Conservation (phyloP, 306 rosid genomes). For the Prunus campanulata region DNA sequence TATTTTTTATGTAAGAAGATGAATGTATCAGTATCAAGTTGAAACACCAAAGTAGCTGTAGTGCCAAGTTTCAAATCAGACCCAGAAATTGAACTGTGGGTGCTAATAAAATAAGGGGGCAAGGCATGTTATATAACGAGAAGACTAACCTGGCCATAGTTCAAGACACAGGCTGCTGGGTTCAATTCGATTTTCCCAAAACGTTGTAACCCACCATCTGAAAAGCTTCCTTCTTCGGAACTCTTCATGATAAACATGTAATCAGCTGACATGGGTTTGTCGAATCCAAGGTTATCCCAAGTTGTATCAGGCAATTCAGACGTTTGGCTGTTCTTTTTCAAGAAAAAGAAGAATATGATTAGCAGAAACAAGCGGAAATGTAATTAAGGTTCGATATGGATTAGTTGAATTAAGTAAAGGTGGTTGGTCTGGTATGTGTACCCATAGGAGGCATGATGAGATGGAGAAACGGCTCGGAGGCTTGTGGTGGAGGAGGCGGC, state of each 20-base stretch:
- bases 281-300: conserved; percentile 12
- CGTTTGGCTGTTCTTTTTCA: neutral
- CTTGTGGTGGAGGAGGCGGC: neutral
- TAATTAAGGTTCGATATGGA: neutral
- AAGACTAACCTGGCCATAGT: conserved; percentile 23
- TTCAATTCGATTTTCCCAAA: conserved; percentile 19
- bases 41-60: too few relatives aligned
- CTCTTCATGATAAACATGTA: conserved; percentile 18
- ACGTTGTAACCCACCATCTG: conserved; percentile 9
- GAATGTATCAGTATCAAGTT: neutral
- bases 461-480: neutral
- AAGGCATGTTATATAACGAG: too few relatives aligned
- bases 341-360: neutral
- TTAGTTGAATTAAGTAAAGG: neutral
- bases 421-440: neutral
- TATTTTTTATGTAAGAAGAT: neutral
- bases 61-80: too few relatives aligned
- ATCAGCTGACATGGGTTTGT: conserved; percentile 12
- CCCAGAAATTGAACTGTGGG: neutral
- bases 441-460: neutral
- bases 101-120: neutral
- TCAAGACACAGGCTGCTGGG: conserved; percentile 23
- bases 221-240: conserved; percentile 10
- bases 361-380: neutral
- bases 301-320: conserved; percentile 10